Evolutionary conservation across 1,284 basidiomycete genomes (phyloP).

Genomic region (Abortiporus biennis): DNA sequence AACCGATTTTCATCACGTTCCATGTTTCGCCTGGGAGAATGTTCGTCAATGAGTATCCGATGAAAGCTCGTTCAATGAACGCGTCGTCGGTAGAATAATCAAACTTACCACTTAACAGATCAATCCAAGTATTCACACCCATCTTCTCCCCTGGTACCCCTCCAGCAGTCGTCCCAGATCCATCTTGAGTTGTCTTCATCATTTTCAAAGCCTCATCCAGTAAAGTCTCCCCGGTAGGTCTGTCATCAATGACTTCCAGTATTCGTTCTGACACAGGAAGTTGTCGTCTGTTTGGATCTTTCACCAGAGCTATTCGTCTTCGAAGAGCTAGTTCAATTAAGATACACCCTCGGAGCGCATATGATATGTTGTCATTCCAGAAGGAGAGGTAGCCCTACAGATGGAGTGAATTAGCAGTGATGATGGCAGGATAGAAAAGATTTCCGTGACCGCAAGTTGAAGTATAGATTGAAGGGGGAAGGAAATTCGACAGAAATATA

Average conservation of each 20-base stretch:
- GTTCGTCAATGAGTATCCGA: not conserved
- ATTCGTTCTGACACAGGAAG: constrained; percentile 77
- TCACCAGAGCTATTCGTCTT: constrained; percentile 82
- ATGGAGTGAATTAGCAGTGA: not conserved
- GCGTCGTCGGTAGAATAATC: constrained; percentile 6
- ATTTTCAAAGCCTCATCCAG: constrained; percentile 93
- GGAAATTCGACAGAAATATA: no score
- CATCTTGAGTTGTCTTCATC: no score
- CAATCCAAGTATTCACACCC: constrained; percentile 90
- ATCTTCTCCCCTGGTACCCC: constrained; percentile 59
- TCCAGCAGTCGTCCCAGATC: no score
- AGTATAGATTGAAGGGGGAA: no score
- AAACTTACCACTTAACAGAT: constrained; percentile 77
- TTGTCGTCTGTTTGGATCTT: constrained; percentile 76
- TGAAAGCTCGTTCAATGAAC: not conserved
- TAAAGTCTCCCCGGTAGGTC: constrained; percentile 91
- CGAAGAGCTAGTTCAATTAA: constrained; percentile 90
- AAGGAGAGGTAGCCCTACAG: constrained; percentile 86
- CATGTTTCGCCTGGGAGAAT: constrained; percentile 80
- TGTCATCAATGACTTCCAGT: constrained; percentile 87
- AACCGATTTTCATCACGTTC: constrained; percentile 98
- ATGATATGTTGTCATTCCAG: constrained; percentile 98
- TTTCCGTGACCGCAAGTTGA: no score
- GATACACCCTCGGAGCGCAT: constrained; percentile 92
- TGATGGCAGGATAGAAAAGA: no score